phyloP scores from a whole-genome alignment of 768 basidiomycete species.

The Sporobolomyces roseus region DNA sequence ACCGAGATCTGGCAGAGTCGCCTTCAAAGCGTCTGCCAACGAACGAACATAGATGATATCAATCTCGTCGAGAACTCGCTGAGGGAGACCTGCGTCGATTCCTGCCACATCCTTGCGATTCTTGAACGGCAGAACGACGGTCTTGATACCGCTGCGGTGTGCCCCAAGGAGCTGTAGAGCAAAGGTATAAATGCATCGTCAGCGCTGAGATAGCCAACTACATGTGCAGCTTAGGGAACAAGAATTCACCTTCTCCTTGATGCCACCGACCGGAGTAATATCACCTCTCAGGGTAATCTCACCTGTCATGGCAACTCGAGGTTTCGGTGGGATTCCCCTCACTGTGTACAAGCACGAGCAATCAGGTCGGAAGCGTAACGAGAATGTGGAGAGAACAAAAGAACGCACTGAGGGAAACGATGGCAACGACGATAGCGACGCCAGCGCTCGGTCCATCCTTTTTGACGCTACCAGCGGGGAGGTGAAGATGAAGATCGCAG shows the following conservation, averaged over 20 bases:
- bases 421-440: constrained; percentile 80
- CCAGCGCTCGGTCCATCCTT: constrained; percentile 93
- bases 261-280: constrained; percentile 60
- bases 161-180: constrained; percentile 67
- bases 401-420: constrained; percentile 69
- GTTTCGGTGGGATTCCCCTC: constrained; percentile 19
- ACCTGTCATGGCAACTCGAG: constrained; percentile 70
- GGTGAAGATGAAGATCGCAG: constrained; percentile 76
- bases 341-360: constrained; percentile 6
- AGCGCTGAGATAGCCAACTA: too few relatives aligned
- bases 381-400: constrained; percentile 66
- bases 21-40: not conserved
- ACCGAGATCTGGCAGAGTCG: not conserved
- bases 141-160: constrained; percentile 76
- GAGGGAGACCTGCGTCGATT: not conserved
- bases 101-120: constrained; percentile 69
- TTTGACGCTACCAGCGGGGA: constrained; percentile 84
- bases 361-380: constrained; percentile 52
- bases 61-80: not conserved
- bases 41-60: not conserved
- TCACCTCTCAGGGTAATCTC: constrained; percentile 84
- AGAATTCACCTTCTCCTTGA: constrained; percentile 31
- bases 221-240: too few relatives aligned
- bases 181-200: too few relatives aligned
- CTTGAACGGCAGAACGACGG: constrained; percentile 75